Evolutionary conservation across 805 yeast species (phyloP).

Genomic region (Saccharomyces mikatae): DNA sequence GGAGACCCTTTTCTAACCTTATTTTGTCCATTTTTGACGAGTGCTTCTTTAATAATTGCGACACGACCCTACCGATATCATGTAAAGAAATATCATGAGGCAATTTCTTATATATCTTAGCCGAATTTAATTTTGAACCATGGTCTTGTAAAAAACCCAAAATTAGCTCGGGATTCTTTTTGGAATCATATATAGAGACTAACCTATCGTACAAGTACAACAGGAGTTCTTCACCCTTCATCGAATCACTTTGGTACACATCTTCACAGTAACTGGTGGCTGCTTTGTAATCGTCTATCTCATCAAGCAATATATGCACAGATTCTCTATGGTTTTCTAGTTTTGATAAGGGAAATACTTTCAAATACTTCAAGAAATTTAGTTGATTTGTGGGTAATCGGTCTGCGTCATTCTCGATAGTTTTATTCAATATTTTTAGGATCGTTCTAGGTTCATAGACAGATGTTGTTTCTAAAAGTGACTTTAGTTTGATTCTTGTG

Average conservation of each 20-base stretch:
- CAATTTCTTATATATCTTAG: constrained; percentile 37
- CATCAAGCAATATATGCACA: constrained; percentile 50
- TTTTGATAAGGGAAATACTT: constrained; percentile 50
- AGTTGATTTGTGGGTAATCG: constrained; percentile 3
- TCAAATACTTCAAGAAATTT: constrained; percentile 16
- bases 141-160: constrained; percentile 22
- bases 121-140: constrained; percentile 15
- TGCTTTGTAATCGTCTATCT: constrained; percentile 45
- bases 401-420: not conserved
- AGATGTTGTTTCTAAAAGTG: constrained; percentile 30
- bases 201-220: constrained; percentile 32
- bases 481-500: constrained; percentile 27
- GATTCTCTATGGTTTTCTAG: constrained; percentile 57
- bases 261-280: constrained; percentile 56
- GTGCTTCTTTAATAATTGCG: constrained; percentile 36
- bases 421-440: constrained; percentile 13
- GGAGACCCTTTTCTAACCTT: constrained; percentile 39
- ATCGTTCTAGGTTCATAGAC: constrained; percentile 36
- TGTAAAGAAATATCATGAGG: constrained; percentile 44
- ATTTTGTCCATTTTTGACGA: constrained; percentile 35
- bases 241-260: constrained; percentile 34
- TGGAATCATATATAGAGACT: constrained; percentile 8
- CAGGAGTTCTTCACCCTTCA: constrained; percentile 38
- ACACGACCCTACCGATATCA: constrained; percentile 38
- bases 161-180: constrained; percentile 3